A percentile compares a stretch with the other conserved stretches of the same genome.
phyloP scores from a whole-genome alignment of 495 filamentous ascomycete species.

The Xylaria castorea region DNA sequence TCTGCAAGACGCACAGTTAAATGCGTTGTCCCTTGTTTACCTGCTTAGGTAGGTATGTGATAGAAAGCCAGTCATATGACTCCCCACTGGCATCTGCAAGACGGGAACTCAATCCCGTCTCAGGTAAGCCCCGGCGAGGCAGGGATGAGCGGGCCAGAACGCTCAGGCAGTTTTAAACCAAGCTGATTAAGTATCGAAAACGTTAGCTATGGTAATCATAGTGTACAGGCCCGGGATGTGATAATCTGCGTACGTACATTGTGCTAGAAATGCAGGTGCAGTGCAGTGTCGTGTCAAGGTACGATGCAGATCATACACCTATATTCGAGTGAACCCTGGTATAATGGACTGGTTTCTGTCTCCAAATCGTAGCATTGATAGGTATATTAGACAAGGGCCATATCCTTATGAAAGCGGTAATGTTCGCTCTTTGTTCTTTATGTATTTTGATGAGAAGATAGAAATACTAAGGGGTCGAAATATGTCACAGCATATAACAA shows the following conservation, averaged over 20 bases:
- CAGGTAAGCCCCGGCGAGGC: constrained; percentile 1
- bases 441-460: not conserved
- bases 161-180: not conserved
- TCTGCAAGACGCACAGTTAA: constrained; percentile 12
- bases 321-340: not conserved
- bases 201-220: not conserved
- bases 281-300: not conserved
- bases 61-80: constrained; percentile 17
- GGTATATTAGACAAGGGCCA: not conserved
- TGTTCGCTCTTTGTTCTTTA: not conserved
- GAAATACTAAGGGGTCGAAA: not conserved
- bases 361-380: constrained; percentile 3
- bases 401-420: not conserved
- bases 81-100: constrained; percentile 17
- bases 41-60: not conserved
- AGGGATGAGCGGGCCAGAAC: constrained; percentile 3
- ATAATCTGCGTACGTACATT: not conserved
- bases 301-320: not conserved
- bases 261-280: not conserved
- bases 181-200: not conserved
- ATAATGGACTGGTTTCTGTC: not conserved
- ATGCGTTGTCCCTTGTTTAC: not conserved
- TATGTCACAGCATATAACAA: not conserved
- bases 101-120: constrained; percentile 16
- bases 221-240: too few species aligned